Evolutionary conservation across 371 early-diverging fungal genomes (phyloP).

Genomic region (Mucor racemosus): DNA sequence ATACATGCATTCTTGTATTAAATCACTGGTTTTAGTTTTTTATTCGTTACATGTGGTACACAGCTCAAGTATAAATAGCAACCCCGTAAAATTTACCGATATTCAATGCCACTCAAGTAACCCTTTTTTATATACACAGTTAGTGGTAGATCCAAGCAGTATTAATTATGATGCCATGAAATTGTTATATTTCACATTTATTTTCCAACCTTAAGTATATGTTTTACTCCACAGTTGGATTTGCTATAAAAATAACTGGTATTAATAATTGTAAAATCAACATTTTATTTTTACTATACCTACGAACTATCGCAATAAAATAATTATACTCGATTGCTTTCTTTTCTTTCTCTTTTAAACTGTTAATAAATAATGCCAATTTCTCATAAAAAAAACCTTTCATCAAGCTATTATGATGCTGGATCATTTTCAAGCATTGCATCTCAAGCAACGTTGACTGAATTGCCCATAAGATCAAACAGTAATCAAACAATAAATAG

Average conservation of each 20-base stretch:
- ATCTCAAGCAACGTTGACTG: constrained; percentile 40
- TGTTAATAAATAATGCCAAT: neutral
- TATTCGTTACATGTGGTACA: neutral
- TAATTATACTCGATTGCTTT: neutral
- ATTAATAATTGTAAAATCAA: neutral
- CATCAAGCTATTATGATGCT: constrained; percentile 19
- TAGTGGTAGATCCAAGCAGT: neutral
- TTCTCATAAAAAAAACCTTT: constrained; percentile 12
- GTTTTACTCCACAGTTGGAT: constrained; percentile 3
- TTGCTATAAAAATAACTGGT: constrained; percentile 12
- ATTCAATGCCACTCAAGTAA: constrained; percentile 5
- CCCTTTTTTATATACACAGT: neutral
- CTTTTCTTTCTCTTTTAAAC: constrained; percentile 9
- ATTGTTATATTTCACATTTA: neutral
- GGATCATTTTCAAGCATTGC: constrained; percentile 31
- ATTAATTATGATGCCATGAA: constrained; percentile 13
- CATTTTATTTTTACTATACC: neutral
- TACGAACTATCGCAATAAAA: neutral
- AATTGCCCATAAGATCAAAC: neutral
- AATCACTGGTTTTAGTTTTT: too few species aligned
- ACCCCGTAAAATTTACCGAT: neutral
- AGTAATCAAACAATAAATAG: neutral
- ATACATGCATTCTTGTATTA: too few species aligned
- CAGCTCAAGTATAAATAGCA: neutral
- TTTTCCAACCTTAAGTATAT: constrained; percentile 9